A percentile compares a stretch with the other conserved stretches of the same genome.
Conservation (phyloP, 2,329 filamentous ascomycete species). For the Cladosporium sp. region DNA sequence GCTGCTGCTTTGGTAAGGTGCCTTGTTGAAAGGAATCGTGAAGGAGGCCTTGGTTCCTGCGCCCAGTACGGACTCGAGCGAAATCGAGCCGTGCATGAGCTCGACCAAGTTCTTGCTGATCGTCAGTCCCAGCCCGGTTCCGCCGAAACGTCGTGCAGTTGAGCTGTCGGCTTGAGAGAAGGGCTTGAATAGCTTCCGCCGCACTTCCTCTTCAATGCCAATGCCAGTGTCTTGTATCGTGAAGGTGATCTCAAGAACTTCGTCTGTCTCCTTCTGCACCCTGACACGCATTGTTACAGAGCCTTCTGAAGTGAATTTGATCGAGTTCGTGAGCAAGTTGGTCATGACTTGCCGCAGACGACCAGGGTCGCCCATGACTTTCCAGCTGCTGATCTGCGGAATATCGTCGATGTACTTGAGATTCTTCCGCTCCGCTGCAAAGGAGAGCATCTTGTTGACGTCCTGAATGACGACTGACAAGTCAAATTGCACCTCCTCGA, state of each 20-base stretch:
- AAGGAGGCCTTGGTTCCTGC: constrained; percentile 69
- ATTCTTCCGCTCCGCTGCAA: constrained; percentile 74
- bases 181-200: constrained; percentile 66
- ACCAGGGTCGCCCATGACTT: constrained; percentile 81
- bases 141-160: constrained; percentile 70
- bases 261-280: constrained; percentile 57
- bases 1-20: constrained; percentile 47
- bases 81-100: constrained; percentile 71
- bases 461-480: constrained; percentile 68
- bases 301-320: constrained; percentile 67
- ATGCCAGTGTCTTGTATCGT: constrained; percentile 73
- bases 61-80: constrained; percentile 59
- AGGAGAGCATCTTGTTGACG: constrained; percentile 80
- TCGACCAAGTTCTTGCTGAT: constrained; percentile 78
- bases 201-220: constrained; percentile 71
- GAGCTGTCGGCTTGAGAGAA: constrained; percentile 79
- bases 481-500: constrained; percentile 76
- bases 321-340: constrained; percentile 70
- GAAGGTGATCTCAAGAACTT: constrained; percentile 63
- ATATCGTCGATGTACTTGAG: constrained; percentile 65
- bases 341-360: constrained; percentile 77
- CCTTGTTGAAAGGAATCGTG: constrained; percentile 70
- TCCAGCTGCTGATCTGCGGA: constrained; percentile 56
- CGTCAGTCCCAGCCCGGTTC: constrained; percentile 69
- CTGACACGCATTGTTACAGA: constrained; percentile 60